Evolutionary conservation across 257 asterid genomes (phyloP), one percentile per base, ranked within the genome.

Genomic region (Phtheirospermum japonicum): DNA sequence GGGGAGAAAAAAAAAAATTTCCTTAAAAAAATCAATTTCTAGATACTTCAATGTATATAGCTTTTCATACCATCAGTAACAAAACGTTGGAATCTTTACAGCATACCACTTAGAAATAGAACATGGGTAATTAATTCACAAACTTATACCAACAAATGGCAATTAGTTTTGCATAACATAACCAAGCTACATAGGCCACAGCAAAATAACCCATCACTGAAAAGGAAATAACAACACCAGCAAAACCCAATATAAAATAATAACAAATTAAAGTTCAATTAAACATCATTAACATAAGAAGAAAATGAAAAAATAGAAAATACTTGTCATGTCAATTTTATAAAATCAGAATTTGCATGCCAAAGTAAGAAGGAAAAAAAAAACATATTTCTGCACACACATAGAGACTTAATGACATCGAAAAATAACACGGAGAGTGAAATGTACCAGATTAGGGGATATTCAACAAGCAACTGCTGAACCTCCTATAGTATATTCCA

Each of bases 391-490:
- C n/a, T n/a, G n/a, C n/a, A n/a, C n/a, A n/a, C n/a, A n/a, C n/a
- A n/a, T n/a, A n/a, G n/a, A 67, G 39, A 46, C 50, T 13, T 11
- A 59, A 59, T 16, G 49, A 28, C 57, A 58, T 16, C 50, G 51
- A 66, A 20, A 66, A 16, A 53, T 10, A 45, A 33, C 54, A 61
- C 59, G 23, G 73, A 74, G 50, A 69, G 49, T 23, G 61, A 42
- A 23, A 60, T 26, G 54, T 61, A 93, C 99, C 95, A 93, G 86
- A 79, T 93, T 93, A 18, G 99, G 99, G 7, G 99, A 86, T 73
- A 93, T 78, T 75, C 99, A 97, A 28, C 99, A 95, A 67, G 99
- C 99, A 77, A 93, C 99, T 9, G 99, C 96, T 23, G 99, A 83
- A 66, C 99, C 99, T 70, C 99, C 99, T 56, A 93, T 82, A 10